Evolutionary conservation across 1,284 basidiomycete genomes (phyloP).

Genomic region (Athelia sp.): DNA sequence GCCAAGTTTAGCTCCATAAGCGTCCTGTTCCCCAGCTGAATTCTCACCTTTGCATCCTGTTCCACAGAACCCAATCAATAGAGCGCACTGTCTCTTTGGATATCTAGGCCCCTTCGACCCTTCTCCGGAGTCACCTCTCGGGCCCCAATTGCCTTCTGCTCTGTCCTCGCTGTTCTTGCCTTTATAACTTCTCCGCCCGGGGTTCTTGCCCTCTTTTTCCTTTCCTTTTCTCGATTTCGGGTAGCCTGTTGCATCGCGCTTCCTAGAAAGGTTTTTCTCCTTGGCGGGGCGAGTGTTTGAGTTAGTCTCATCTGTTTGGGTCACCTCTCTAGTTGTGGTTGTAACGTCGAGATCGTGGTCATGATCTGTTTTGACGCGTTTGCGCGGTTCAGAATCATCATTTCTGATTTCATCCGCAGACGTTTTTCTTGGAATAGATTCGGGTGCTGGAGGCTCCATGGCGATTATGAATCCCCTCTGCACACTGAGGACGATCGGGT

Average conservation of each 20-base stretch:
- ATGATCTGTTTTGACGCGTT: no score
- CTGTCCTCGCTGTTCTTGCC: slow-evolving; percentile 14
- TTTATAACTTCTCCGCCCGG: slow-evolving; percentile 24
- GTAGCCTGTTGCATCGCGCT: slow-evolving; percentile 16
- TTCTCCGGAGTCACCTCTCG: slow-evolving; percentile 20
- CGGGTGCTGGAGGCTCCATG: no score
- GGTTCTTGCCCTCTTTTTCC: slow-evolving; percentile 23
- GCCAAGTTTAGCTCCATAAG: no score
- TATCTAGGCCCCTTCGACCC: slow-evolving; percentile 42
- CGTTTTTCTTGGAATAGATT: no score
- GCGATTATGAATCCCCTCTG: no score
- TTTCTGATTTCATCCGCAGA: no score
- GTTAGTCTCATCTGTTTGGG: background rate
- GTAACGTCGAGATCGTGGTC: no score
- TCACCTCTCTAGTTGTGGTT: no score
- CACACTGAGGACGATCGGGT: no score
- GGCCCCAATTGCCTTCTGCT: slow-evolving; percentile 22
- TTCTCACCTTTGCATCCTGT: slow-evolving; percentile 86
- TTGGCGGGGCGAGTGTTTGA: background rate
- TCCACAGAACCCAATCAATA: slow-evolving; percentile 77
- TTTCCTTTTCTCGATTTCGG: slow-evolving; percentile 22
- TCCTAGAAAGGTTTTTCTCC: slow-evolving; percentile 1
- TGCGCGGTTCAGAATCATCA: no score
- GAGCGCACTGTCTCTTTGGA: slow-evolving; percentile 70
- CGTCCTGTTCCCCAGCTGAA: no score